phyloP scores from a whole-genome alignment of 352 stramenopile genomes.

The Peronospora destructor region DNA sequence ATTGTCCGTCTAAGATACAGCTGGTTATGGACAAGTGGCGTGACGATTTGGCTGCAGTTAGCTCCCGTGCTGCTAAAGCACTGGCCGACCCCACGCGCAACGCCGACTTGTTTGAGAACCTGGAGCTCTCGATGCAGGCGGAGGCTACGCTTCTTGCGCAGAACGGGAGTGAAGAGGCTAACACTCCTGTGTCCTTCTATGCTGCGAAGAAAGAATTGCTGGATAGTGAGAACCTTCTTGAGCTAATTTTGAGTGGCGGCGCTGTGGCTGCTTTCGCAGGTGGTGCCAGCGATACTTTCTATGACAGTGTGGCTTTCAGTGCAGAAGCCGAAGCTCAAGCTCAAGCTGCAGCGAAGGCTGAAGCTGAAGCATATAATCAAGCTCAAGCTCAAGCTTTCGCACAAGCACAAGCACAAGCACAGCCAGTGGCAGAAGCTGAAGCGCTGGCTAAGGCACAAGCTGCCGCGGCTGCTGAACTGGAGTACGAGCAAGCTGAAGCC shows the following conservation, averaged over 20 bases:
- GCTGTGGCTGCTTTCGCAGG: constrained; percentile 13
- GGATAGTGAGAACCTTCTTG: constrained; percentile 54
- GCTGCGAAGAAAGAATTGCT: constrained; percentile 53
- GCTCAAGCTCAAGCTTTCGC: constrained; percentile 26
- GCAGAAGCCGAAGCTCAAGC: constrained; percentile 27
- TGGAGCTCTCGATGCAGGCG: constrained; percentile 91
- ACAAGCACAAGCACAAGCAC: constrained; percentile 21
- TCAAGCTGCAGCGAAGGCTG: constrained; percentile 22
- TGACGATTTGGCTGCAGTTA: constrained; percentile 83
- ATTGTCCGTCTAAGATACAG: constrained; percentile 92
- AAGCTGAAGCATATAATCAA: constrained; percentile 1
- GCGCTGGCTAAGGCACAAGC: constrained; percentile 27
- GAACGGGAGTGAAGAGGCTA: constrained; percentile 46
- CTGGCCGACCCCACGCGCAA: constrained; percentile 91
- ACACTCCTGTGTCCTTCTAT: constrained; percentile 65
- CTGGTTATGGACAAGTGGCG: constrained; percentile 96
- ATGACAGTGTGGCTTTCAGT: constrained; percentile 13
- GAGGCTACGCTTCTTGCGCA: constrained; percentile 88
- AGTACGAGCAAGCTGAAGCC: constrained; percentile 16
- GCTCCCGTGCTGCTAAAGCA: constrained; percentile 89
- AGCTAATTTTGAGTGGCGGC: constrained; percentile 36
- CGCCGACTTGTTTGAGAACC: constrained; percentile 93
- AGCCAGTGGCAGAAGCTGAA: constrained; percentile 18
- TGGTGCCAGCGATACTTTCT: constrained; percentile 9
- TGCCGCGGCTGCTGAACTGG: constrained; percentile 2